A percentile compares a stretch with the other conserved stretches of the same genome.
phyloP scores from a whole-genome alignment of 2,329 filamentous ascomycete genomes.

The Claviceps sp. region DNA sequence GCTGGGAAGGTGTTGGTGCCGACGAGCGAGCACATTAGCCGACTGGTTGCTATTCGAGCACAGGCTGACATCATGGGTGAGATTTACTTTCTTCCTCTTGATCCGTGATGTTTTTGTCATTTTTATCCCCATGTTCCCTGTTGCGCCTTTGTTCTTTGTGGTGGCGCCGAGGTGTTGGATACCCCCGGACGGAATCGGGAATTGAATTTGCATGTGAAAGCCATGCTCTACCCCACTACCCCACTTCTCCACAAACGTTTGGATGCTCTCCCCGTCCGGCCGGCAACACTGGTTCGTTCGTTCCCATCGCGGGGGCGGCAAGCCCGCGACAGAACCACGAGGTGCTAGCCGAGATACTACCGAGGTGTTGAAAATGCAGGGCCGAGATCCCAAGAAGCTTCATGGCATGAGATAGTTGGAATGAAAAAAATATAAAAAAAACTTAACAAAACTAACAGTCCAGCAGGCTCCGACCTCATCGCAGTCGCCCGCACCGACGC shows the following conservation, averaged over 20 bases:
- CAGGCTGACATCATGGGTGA: conserved; percentile 97
- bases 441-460: neutral
- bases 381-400: too few relatives aligned
- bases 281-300: too few relatives aligned
- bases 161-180: too few relatives aligned
- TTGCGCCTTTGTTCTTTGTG: neutral
- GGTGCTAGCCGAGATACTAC: too few relatives aligned
- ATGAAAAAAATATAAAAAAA: neutral
- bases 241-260: too few relatives aligned
- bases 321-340: too few relatives aligned
- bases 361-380: too few relatives aligned
- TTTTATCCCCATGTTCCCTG: neutral
- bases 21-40: conserved; percentile 95
- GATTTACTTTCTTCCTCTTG: conserved; percentile 4
- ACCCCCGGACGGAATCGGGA: too few relatives aligned
- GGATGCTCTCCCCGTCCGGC: too few relatives aligned
- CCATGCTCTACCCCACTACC: too few relatives aligned
- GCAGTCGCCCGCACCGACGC: conserved; percentile 92
- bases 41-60: conserved; percentile 87
- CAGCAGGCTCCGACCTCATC: conserved; percentile 62
- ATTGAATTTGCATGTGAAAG: too few relatives aligned
- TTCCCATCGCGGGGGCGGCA: too few relatives aligned
- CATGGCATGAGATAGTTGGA: neutral
- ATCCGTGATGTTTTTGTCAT: neutral
- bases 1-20: conserved; percentile 95